Base-by-base conservation (phyloP, 768 basidiomycete genomes). In the Asterophora lycoperdoides region DNA sequence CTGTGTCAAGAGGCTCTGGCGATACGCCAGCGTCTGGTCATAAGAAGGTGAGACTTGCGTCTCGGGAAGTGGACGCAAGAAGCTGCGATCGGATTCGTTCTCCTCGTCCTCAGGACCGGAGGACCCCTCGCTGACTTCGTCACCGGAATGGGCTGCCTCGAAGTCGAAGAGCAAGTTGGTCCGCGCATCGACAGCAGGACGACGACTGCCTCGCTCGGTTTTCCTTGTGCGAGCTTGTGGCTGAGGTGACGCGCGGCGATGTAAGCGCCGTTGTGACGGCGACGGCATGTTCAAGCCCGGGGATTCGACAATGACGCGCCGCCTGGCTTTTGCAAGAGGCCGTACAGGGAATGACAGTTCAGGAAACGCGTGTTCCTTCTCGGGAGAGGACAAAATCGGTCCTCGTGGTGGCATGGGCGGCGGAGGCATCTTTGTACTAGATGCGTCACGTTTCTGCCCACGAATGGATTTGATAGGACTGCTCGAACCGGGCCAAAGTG, bases 71-170 rank as follows among this genome's bases (percentile, higher is more conserved):
- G 83, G 77, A 51, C 79, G 73, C 29, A 89, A 63, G 66, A 93
- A 93, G 53, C 64, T 68, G 39, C 76, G 69, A 59, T 92, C 89
- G 29, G 78, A 80, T 58, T 86, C 87, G 60, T 73, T 77, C 58
- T 85, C 85, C 20, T 78, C 74, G 33, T 79, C 76, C 52, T 74
- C 78, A 56, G 68, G 73, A 29, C 68, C 73, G 1, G 83, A 84
- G 1, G 69, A 71, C 29, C 86, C 87, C 46, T 72, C 76, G 56
- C 83, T 84, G 46, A 73, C 72, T 58, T 92, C 90, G 48, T 89
- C 88, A 15, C 89, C 90, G 8, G 91, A 93, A 57, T 91, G 90
- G 14, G 65, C 65, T 3, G 90, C 90, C 60, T 83, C 84, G 29
- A 79, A 71, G 56, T 89, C 88, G 44, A 89, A 72, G 60, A 83